phyloP scores from a whole-genome alignment of 495 filamentous ascomycete species.

The Talaromyces borbonicus region DNA sequence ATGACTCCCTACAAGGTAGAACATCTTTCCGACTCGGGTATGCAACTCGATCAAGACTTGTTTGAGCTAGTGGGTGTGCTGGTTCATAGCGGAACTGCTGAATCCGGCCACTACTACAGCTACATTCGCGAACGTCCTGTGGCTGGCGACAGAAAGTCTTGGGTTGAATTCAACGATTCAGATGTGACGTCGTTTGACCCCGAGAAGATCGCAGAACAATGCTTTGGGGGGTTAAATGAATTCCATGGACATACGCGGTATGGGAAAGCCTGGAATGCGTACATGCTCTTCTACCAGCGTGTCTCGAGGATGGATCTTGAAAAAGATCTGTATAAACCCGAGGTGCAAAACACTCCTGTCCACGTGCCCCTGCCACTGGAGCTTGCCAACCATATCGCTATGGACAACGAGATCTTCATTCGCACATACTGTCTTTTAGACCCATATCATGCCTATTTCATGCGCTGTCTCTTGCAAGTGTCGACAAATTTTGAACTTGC shows the following conservation, averaged over 20 bases:
- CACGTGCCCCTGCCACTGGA: conserved; percentile 45
- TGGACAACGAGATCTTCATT: conserved; percentile 63
- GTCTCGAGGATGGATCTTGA: conserved; percentile 49
- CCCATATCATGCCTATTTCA: conserved; percentile 57
- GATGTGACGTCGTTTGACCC: conserved; percentile 69
- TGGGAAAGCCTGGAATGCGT: conserved; percentile 76
- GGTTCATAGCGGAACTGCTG: conserved; percentile 85
- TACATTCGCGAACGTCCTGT: conserved; percentile 76
- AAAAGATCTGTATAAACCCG: conserved; percentile 18
- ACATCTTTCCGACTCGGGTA: conserved; percentile 58
- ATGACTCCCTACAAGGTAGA: conserved; percentile 87
- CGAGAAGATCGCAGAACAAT: conserved; percentile 56
- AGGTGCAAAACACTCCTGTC: conserved; percentile 35
- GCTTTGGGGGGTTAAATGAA: conserved; percentile 68
- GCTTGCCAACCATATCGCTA: conserved; percentile 51
- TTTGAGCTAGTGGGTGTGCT: conserved; percentile 91
- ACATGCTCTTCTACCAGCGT: conserved; percentile 96
- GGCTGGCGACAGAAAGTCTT: conserved; percentile 39
- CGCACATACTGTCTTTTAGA: conserved; percentile 77
- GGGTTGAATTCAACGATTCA: conserved; percentile 93
- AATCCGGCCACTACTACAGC: conserved; percentile 96
- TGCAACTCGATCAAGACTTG: conserved; percentile 48
- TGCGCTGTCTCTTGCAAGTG: conserved; percentile 46
- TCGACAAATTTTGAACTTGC: conserved; percentile 31
- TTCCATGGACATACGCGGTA: conserved; percentile 33